These are phyloP conservation scores for Arachis monticola DNA, from an alignment of 331 rosid species.

Conservation along the genomic window DNA sequence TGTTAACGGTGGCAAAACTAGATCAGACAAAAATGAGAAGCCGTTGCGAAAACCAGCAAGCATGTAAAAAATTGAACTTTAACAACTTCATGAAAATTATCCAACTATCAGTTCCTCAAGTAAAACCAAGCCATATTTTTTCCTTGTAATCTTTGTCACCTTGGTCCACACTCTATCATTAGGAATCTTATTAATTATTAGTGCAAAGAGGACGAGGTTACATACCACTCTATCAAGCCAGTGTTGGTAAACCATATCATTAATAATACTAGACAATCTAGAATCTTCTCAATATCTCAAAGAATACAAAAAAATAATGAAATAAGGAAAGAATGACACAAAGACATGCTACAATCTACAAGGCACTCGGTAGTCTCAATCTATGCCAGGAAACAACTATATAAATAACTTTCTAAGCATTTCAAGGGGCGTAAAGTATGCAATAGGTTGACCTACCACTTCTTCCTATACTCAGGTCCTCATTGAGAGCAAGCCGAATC, in stretches of 20 bases:
- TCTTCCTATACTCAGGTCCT: conserved; percentile 83
- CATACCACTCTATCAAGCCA: too few relatives aligned
- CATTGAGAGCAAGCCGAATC: conserved; percentile 89
- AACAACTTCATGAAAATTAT: conserved; percentile 25
- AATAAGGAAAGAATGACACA: not conserved
- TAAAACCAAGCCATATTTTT: not conserved
- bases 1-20: conserved; percentile 46
- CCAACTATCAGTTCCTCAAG: conserved; percentile 19
- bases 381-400: conserved; percentile 18
- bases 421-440: conserved; percentile 37
- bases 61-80: conserved; percentile 11
- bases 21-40: conserved; percentile 34
- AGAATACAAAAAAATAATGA: not conserved
- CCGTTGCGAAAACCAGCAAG: conserved; percentile 9
- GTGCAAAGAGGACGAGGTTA: too few relatives aligned
- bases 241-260: not conserved
- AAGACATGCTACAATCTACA: not conserved
- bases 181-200: too few relatives aligned
- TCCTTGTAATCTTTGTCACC: too few relatives aligned
- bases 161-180: too few relatives aligned
- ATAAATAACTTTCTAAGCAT: not conserved
- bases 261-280: not conserved
- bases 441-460: conserved; percentile 63
- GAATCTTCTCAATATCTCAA: conserved; percentile 12
- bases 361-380: not conserved